Evolutionary conservation across 2,329 filamentous ascomycete species (phyloP).

Genomic region (Fusarium zealandicum): DNA sequence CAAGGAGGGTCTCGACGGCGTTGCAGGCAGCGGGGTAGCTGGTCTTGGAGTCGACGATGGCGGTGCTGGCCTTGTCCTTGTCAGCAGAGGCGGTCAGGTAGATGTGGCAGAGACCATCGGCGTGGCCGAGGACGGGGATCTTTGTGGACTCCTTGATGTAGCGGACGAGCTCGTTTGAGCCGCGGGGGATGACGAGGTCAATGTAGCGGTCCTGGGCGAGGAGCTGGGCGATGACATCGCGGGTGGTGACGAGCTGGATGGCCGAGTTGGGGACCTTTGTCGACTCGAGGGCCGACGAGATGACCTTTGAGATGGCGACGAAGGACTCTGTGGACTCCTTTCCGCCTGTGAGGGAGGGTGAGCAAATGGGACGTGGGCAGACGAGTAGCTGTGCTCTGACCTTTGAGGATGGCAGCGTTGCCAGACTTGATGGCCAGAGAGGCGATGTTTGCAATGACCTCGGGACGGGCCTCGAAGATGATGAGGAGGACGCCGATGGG

Average conservation of each 20-base stretch:
- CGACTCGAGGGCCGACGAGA: constrained; percentile 75
- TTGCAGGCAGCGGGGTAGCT: constrained; percentile 97
- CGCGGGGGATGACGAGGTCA: constrained; percentile 92
- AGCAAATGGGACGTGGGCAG: not conserved
- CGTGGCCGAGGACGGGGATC: constrained; percentile 95
- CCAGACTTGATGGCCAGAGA: constrained; percentile 95
- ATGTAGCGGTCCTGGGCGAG: constrained; percentile 86
- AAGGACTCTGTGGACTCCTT: constrained; percentile 98
- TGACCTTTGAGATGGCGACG: constrained; percentile 83
- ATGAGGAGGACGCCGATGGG: constrained; percentile 98
- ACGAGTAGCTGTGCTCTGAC: constrained; percentile 58
- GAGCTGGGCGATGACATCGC: constrained; percentile 89
- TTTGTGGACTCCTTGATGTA: constrained; percentile 90
- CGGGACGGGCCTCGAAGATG: constrained; percentile 96
- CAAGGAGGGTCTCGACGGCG: constrained; percentile 87
- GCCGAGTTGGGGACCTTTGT: constrained; percentile 84
- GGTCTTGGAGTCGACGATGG: constrained; percentile 90
- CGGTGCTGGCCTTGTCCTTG: constrained; percentile 71
- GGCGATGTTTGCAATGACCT: constrained; percentile 98
- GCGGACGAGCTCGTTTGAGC: constrained; percentile 87
- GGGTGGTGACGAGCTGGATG: constrained; percentile 91
- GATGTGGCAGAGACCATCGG: constrained; percentile 88
- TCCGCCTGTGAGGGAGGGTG: constrained; percentile 64
- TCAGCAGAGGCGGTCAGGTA: constrained; percentile 86
- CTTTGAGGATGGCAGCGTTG: constrained; percentile 96